Base-by-base conservation (phyloP, 352 stramenopile genomes). In the Lagenidium giganteum region DNA sequence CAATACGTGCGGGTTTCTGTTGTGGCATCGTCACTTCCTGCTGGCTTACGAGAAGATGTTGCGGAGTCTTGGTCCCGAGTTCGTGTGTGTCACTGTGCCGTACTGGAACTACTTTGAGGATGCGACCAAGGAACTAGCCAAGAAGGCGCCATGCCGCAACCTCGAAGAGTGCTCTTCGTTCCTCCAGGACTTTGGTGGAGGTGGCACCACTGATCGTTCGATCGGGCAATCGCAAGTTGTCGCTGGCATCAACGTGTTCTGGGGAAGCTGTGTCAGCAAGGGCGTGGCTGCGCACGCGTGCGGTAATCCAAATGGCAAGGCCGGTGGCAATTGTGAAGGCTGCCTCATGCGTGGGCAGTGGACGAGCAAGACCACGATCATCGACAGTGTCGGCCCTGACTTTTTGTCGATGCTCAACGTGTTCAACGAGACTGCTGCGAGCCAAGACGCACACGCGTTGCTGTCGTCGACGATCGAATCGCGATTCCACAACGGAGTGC, bases 11-110 rank as follows among this genome's bases (percentile, higher is more conserved):
- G 29, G 31, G 13, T 61, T 61, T 21, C 30, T 61, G 5, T 30
- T 61, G 5, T 61, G 53, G 53, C 53, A 61, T 25, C 39, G 53
- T 2, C 53, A 47, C 12, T 57, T 52, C 25, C 33, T 61, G n/a
- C 53, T 61, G 28, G 53, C 30, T 11, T 61, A 61, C 30, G 53
- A 61, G 28, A 61, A 61, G 28, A 61, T 61, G 53, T 35, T 61
- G 8, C 53, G 53, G 8, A 56, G 47, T 35, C 31, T 57, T 16
- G 46, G 34, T 4, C 53, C 53, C 23, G 32, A 61, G 36, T 61
- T 37, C 24, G 35, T 26, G 11, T 31, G 46, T 20, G 21, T 61
- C 13, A 61, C 53, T 28, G n/a, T 60, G 8, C 51, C 51, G 24
- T 53, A 54, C 21, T 60, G 51, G 51, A 54, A 60, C 32, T 50